Base-by-base conservation (phyloP, 1,284 basidiomycete genomes). In the Puccinia brachypodii region DNA sequence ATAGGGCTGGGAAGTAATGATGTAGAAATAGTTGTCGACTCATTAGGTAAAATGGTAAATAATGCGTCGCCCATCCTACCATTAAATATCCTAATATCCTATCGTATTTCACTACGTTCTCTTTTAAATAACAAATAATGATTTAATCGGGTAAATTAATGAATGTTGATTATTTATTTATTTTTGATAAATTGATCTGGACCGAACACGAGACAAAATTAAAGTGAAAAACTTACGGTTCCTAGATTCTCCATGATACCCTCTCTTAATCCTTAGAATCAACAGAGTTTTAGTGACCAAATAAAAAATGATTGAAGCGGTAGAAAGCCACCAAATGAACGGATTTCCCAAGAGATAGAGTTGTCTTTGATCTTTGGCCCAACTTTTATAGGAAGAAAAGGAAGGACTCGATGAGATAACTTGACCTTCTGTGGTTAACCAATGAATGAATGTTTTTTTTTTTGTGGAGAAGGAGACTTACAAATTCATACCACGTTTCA, bases 1-100 rank as follows among this genome's bases (percentile, higher is more conserved):
- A 99, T 19, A 99, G 89, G 0, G 96, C 94, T 0, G 96, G 96
- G 87, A 98, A 92, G 87, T 98, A 98, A 88, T 98, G 96, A 86
- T 98, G 96, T 38, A 98, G 87, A 90, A 98, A 98, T 66, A 98
- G 91, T 86, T 99, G 96, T 33, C 96, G 93, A 73, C 90, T 88
- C 96, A 98, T 98, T 84, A 97, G 88, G 90, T 91, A 98, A 90
- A 99, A 99, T 13, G 96, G 96, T 85, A 94, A 89, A 88, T 96
- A 98, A 88, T 98, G 96, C 64, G 98, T 85, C n/a, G 89, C 89
- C 94, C 96, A 98, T 74, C 94, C 95, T n/a, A 93, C 87, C 87
- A 94, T 92, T 76, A 98, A 90, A 90, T 98, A 98, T 0, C 92
- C 92, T 83, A 93, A 95, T 0, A 96, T 89, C 58, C 91, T 88